These are phyloP conservation scores for Fusarium sp. DNA, from an alignment of 2,329 filamentous ascomycete genomes.

Conservation along the genomic window DNA sequence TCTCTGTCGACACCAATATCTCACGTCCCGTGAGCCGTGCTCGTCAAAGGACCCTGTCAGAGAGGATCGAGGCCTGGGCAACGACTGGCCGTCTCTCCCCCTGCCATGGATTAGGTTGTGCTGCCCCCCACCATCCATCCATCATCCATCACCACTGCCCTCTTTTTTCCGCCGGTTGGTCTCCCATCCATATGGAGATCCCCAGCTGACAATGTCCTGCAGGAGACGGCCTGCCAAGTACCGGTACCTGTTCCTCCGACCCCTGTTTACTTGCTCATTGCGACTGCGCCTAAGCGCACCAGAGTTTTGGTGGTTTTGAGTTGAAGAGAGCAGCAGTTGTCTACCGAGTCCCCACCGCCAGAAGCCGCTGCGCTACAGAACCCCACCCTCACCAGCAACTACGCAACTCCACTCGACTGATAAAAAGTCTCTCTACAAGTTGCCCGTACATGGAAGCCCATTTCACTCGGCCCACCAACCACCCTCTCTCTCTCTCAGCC, in stretches of 20 bases:
- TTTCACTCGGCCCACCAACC: conserved; percentile 42
- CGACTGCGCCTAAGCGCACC: background rate
- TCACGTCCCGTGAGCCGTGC: conserved; percentile 17
- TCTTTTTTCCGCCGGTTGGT: conserved; percentile 7
- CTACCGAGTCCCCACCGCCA: conserved; percentile 19
- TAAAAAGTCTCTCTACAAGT: conserved; percentile 43
- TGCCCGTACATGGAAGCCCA: conserved; percentile 14
- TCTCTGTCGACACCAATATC: no score
- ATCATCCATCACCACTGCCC: conserved; percentile 3
- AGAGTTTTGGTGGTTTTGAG: conserved; percentile 4
- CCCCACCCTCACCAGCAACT: conserved; percentile 30
- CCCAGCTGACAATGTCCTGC: conserved; percentile 42
- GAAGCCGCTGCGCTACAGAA: conserved; percentile 4
- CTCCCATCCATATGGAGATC: conserved; percentile 17
- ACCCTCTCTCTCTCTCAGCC: conserved; percentile 26
- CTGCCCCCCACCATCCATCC: conserved; percentile 18
- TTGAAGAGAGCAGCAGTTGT: background rate
- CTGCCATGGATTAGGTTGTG: conserved; percentile 11
- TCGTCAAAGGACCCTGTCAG: background rate
- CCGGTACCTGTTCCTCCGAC: conserved; percentile 16
- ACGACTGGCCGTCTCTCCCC: background rate
- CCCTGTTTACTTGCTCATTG: conserved; percentile 2
- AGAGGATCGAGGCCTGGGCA: conserved; percentile 2
- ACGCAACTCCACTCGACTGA: conserved; percentile 33
- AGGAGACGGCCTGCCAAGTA: conserved; percentile 35